These are phyloP conservation scores for Arctium lappa DNA, from an alignment of 129 eudicot species.

Conservation along the genomic window DNA sequence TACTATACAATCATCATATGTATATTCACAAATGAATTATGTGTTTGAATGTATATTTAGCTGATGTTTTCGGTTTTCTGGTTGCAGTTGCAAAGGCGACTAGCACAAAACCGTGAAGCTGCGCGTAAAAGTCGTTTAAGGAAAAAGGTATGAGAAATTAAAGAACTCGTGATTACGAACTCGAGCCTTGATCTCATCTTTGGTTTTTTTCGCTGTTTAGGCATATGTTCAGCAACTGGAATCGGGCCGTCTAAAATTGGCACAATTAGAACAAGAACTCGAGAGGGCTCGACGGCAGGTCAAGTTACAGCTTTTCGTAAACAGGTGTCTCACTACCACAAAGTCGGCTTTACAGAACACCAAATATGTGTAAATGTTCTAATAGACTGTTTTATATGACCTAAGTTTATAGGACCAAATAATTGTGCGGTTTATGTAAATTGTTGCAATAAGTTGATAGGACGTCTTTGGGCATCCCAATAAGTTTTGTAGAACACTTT, in stretches of 20 bases:
- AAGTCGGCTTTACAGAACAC: not conserved
- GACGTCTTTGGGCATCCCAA: not conserved
- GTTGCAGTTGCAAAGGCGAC: constrained; percentile 75
- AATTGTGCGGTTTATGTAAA: not conserved
- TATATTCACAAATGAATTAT: not conserved
- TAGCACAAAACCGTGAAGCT: constrained; percentile 99
- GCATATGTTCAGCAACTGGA: constrained; percentile 94
- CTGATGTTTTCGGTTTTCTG: not conserved
- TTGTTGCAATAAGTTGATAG: not conserved
- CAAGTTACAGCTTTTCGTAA: not conserved
- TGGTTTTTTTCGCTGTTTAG: constrained; percentile 24
- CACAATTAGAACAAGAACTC: constrained; percentile 78
- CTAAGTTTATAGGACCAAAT: not conserved
- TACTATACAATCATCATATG: not conserved
- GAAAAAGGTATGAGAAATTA: constrained; percentile 57
- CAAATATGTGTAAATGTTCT: not conserved
- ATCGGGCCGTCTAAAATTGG: constrained; percentile 79
- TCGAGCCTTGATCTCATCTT: not conserved
- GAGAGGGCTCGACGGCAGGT: constrained; percentile 86
- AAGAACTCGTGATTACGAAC: not conserved
- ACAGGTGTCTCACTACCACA: not conserved
- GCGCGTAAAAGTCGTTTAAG: constrained; percentile 87
- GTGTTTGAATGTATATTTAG: not conserved
- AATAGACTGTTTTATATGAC: not conserved
- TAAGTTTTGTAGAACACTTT: not conserved